Evolutionary conservation across 139 green algal genomes (phyloP).

Genomic region (Nannochloris sp.): DNA sequence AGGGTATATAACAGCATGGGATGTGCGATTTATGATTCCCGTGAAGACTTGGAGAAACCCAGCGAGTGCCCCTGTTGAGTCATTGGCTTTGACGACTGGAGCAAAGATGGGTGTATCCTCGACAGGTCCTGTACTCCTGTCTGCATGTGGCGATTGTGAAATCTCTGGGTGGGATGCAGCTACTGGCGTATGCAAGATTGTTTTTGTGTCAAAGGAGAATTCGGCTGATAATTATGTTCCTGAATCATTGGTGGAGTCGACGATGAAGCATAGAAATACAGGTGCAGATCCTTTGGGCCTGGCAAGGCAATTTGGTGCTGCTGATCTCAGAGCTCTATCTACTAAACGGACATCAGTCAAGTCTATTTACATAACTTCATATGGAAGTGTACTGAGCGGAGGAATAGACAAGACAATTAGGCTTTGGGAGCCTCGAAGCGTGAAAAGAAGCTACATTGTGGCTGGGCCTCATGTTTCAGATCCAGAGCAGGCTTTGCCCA

Average conservation of each 20-base stretch:
- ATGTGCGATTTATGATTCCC: constrained; percentile 63
- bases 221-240: constrained; percentile 13
- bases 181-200: constrained; percentile 32
- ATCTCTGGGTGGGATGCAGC: constrained; percentile 71
- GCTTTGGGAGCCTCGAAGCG: constrained; percentile 49
- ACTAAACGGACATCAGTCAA: constrained; percentile 6
- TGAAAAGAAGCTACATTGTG: constrained; percentile 57
- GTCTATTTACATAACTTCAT: constrained; percentile 48
- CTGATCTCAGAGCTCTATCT: constrained; percentile 22
- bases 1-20: constrained; percentile 63
- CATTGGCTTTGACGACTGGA: constrained; percentile 40
- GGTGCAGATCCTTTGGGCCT: constrained; percentile 14
- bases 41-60: constrained; percentile 29
- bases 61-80: constrained; percentile 27
- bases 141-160: constrained; percentile 59
- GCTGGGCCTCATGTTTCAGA: constrained; percentile 12
- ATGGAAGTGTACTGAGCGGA: constrained; percentile 51
- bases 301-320: constrained; percentile 27
- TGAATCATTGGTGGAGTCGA: constrained; percentile 23
- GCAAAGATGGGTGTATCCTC: constrained; percentile 24
- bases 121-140: constrained; percentile 56
- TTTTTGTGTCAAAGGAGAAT: constrained; percentile 23
- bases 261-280: neutral
- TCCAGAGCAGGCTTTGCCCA: constrained; percentile 9
- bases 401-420: constrained; percentile 50